phyloP scores from a whole-genome alignment of 2,329 filamentous ascomycete genomes.

The Clarireedia hainanense region DNA sequence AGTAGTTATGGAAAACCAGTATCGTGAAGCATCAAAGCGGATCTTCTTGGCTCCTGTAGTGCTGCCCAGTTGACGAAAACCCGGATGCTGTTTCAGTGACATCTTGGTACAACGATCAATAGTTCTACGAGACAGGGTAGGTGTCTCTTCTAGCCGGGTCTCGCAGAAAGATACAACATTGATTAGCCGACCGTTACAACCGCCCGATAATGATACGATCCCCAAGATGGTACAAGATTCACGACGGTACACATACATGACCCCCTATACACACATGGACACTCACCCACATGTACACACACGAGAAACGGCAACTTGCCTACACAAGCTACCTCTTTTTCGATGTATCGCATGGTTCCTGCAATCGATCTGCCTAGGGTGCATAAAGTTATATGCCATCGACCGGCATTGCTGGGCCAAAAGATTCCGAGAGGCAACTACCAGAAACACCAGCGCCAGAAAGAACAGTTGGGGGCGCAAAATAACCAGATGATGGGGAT shows the following conservation, averaged over 20 bases:
- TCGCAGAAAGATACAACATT: not conserved
- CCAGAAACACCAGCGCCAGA: not conserved
- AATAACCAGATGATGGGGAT: slow-evolving; percentile 4
- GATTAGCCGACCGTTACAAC: slow-evolving; percentile 9
- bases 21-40: slow-evolving; percentile 1
- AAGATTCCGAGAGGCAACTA: not conserved
- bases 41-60: slow-evolving; percentile 5
- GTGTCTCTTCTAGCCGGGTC: slow-evolving; percentile 1
- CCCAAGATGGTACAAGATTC: slow-evolving; percentile 5
- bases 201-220: slow-evolving; percentile 6
- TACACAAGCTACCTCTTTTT: not conserved
- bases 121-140: not conserved
- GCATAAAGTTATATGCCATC: slow-evolving; percentile 2
- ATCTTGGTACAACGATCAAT: not conserved
- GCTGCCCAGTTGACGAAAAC: slow-evolving; percentile 10
- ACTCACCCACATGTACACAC: too few species aligned
- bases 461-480: slow-evolving; percentile 6
- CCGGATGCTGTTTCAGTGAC: slow-evolving; percentile 3
- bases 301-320: not conserved
- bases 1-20: not conserved
- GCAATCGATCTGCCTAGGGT: slow-evolving; percentile 6
- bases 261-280: too few species aligned
- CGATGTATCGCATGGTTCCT: slow-evolving; percentile 11
- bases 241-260: slow-evolving; percentile 1
- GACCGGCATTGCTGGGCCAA: not conserved